A percentile compares a stretch with the other conserved stretches of the same genome.
Evolutionary conservation across 2,329 filamentous ascomycete species (phyloP).

Genomic region (Hypomyces perniciosus): DNA sequence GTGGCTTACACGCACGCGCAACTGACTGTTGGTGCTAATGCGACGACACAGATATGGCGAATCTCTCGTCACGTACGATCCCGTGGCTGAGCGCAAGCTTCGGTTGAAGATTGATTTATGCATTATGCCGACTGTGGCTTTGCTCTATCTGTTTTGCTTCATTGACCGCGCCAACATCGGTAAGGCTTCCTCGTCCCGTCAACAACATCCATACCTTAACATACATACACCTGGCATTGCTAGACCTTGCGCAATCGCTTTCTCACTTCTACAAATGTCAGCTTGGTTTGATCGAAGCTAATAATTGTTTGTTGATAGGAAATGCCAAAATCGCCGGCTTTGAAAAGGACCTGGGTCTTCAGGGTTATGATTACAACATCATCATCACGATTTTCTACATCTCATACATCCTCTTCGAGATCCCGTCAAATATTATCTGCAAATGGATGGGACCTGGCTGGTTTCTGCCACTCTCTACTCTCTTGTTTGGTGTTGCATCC

Average conservation of each 20-base stretch:
- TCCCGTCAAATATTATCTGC: conserved; percentile 62
- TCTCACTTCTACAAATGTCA: not conserved
- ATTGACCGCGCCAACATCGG: conserved; percentile 71
- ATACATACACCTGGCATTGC: too few relatives aligned
- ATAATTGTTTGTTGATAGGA: conserved; percentile 33
- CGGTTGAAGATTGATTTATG: conserved; percentile 59
- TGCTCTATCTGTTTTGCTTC: conserved; percentile 68
- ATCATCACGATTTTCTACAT: conserved; percentile 66
- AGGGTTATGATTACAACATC: conserved; percentile 61
- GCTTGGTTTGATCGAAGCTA: too few relatives aligned
- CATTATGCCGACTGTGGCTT: conserved; percentile 58
- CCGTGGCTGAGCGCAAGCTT: conserved; percentile 50
- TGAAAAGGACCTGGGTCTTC: conserved; percentile 53
- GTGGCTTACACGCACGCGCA: not conserved
- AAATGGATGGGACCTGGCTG: conserved; percentile 67
- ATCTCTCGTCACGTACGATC: conserved; percentile 48
- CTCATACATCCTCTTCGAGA: conserved; percentile 67
- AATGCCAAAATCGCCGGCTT: conserved; percentile 63
- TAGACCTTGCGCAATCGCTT: not conserved
- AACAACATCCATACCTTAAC: too few relatives aligned
- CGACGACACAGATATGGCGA: conserved; percentile 37
- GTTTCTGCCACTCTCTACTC: conserved; percentile 58
- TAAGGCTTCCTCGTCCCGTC: conserved; percentile 24
- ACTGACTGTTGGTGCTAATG: not conserved
- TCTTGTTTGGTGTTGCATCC: conserved; percentile 59